Evolutionary conservation across 2,329 filamentous ascomycete species (phyloP), one percentile per base, ranked within the genome.

Genomic region (Tolypocladium capitatum): DNA sequence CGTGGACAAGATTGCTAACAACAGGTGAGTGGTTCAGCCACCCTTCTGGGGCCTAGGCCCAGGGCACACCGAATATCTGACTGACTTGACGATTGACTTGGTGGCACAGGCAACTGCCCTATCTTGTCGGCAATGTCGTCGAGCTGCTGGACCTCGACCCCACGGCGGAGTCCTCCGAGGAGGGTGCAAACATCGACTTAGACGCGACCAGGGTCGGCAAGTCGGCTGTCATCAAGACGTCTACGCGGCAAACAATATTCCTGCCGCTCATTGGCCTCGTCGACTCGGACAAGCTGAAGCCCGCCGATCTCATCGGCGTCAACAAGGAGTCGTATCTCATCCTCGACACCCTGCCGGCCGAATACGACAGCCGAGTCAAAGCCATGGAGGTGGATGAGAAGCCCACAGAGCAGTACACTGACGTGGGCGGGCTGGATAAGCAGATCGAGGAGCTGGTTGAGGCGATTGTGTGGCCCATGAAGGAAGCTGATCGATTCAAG

Each of bases 371-470:
- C 70, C 82, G 92, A 67, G 92, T 98, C 56, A 98, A 98, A 74
- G 94, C 94, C 33, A 98, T 98, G 92, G 94, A 98, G 73, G 92
- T 98, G 8, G 92, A 98, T 61, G 94, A 98, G 77, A 98, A 98
- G 76, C 94, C 92, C 10, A 97, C 90, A 35, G 92, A 98, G 70
- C 95, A 97, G 71, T 98, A 98, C 72, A 92, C 84, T 47, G 92
- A 98, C 71, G 94, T 98, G 14, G 92, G 92, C 70, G 92, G 92
- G 46, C 69, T 98, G 59, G 90, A 96, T 70, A 98, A 98, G 73
- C 92, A 98, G 74, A 98, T 98, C 62, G 91, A 96, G 67, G 94
- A 98, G 71, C 78, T 98, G 47, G 90, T 98, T 9, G 92, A 98
- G 72, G 92, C 92, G 48, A 92, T 98, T 45, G 92, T 98, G 30